Conservation (phyloP, 306 rosid species). For the Pterocarpus santalinus region DNA sequence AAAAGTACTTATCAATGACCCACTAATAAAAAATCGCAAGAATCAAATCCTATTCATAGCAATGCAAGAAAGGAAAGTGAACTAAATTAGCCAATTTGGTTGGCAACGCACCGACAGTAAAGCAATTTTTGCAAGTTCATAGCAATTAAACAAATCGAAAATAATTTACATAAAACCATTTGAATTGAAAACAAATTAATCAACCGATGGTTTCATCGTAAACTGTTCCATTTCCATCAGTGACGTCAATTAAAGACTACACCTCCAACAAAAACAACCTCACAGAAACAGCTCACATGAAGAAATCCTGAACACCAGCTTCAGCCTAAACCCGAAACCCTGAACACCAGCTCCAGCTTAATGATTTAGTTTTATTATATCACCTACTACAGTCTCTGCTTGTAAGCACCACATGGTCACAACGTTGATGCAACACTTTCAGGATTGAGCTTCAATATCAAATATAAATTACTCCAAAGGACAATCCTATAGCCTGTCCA, state of each 20-base stretch:
- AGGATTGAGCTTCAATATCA: constrained; percentile 3
- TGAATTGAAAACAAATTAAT: not conserved
- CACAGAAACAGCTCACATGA: not conserved
- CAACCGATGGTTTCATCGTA: not conserved
- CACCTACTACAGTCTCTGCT: too few relatives aligned
- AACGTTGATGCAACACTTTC: too few relatives aligned
- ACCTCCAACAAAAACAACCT: not conserved
- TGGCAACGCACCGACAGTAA: too few relatives aligned
- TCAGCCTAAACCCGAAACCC: too few relatives aligned
- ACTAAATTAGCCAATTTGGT: too few relatives aligned
- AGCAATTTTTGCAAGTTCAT: too few relatives aligned
- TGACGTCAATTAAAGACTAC: not conserved
- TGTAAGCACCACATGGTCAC: too few relatives aligned
- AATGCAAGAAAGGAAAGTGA: too few relatives aligned
- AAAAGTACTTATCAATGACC: too few relatives aligned
- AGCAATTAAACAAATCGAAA: not conserved
- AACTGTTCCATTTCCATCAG: not conserved
- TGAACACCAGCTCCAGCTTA: not conserved
- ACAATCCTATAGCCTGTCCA: constrained; percentile 50
- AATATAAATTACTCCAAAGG: constrained; percentile 22
- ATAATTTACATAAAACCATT: not conserved
- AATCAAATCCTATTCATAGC: too few relatives aligned
- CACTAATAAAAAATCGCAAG: too few relatives aligned
- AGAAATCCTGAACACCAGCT: too few relatives aligned
- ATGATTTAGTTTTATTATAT: not conserved